Conservation (phyloP, 1,284 basidiomycete genomes). For the Mycosarcoma maydis region DNA sequence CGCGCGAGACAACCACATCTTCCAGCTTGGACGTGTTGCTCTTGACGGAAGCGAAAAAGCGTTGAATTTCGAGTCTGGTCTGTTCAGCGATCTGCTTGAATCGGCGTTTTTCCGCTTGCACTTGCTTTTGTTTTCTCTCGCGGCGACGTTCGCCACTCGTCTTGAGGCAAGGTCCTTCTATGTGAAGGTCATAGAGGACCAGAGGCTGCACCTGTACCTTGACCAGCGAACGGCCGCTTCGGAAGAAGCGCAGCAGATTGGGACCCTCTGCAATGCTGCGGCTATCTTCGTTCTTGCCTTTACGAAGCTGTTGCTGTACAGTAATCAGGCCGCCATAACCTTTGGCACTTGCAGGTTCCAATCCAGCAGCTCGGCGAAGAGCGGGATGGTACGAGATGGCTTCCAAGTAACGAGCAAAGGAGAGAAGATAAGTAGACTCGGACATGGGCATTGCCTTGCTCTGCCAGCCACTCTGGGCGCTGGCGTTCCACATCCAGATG, state of each 20-base stretch:
- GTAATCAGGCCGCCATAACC: conserved; percentile 34
- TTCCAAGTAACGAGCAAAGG: conserved; percentile 59
- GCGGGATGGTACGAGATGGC: conserved; percentile 54
- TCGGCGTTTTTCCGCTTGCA: conserved; percentile 16
- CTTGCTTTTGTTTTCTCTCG: conserved; percentile 23
- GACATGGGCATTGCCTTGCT: conserved; percentile 44
- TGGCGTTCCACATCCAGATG: conserved; percentile 56
- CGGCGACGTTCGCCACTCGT: conserved; percentile 26
- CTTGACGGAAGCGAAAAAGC: conserved; percentile 57
- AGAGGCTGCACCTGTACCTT: conserved; percentile 54
- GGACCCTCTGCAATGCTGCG: conserved; percentile 42
- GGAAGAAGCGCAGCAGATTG: conserved; percentile 51
- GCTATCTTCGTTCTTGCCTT: conserved; percentile 37
- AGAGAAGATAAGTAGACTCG: conserved; percentile 56
- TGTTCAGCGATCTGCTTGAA: conserved; percentile 33
- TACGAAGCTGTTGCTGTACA: conserved; percentile 39
- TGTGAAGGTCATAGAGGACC: conserved; percentile 43
- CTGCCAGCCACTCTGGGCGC: conserved; percentile 46
- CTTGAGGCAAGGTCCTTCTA: conserved; percentile 53
- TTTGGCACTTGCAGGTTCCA: conserved; percentile 33
- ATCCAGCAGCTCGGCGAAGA: conserved; percentile 33
- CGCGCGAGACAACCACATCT: conserved; percentile 52
- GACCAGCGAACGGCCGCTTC: conserved; percentile 42
- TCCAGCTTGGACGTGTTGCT: conserved; percentile 45
- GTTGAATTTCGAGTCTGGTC: conserved; percentile 57